Evolutionary conservation across 2,329 filamentous ascomycete species (phyloP).

Genomic region (Cryphonectria nitschkei): DNA sequence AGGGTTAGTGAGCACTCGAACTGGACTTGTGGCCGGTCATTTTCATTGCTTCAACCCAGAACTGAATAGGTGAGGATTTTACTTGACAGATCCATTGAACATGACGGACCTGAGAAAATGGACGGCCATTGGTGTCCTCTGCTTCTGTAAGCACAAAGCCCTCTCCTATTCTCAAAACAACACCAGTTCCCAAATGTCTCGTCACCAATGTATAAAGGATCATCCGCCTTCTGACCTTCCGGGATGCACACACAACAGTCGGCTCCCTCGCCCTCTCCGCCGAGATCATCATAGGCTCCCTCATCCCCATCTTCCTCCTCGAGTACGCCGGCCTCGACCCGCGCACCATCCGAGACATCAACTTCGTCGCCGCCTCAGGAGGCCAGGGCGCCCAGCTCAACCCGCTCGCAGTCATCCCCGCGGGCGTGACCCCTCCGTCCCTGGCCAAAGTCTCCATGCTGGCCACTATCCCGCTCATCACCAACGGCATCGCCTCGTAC

Average conservation of each 20-base stretch:
- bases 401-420: slow-evolving; percentile 38
- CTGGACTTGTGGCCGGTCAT: too few species aligned
- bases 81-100: slow-evolving; percentile 38
- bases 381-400: slow-evolving; percentile 32
- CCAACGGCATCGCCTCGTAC: slow-evolving; percentile 42
- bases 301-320: slow-evolving; percentile 41
- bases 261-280: slow-evolving; percentile 38
- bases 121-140: slow-evolving; percentile 37
- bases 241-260: slow-evolving; percentile 25
- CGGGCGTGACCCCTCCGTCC: slow-evolving; percentile 36
- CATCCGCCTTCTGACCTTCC: not conserved
- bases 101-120: slow-evolving; percentile 40
- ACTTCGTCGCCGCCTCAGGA: slow-evolving; percentile 33
- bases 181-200: too few species aligned
- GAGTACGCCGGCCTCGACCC: slow-evolving; percentile 41
- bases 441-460: slow-evolving; percentile 39
- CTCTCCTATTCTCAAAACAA: slow-evolving; percentile 11
- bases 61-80: not conserved
- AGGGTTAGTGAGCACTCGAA: slow-evolving; percentile 29
- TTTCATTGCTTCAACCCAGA: not conserved
- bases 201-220: not conserved
- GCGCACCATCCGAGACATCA: slow-evolving; percentile 36
- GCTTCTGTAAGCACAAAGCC: slow-evolving; percentile 37
- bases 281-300: slow-evolving; percentile 37
- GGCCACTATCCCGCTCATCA: slow-evolving; percentile 41